phyloP scores from a whole-genome alignment of 306 rosid genomes.

The Quercus mongolica region DNA sequence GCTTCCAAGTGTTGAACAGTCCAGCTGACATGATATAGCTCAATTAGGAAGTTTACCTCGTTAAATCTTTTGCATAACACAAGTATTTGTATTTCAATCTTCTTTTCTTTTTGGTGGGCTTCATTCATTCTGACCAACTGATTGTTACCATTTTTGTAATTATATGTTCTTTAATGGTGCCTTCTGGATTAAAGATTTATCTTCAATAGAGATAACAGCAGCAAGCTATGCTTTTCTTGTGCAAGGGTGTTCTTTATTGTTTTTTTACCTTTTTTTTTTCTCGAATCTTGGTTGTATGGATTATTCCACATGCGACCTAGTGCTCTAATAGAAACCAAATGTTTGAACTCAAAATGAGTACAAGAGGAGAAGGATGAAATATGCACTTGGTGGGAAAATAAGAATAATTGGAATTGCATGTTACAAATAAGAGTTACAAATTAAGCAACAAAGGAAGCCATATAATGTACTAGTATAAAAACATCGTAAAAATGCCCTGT shows the following conservation, averaged over 20 bases:
- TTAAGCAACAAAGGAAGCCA: too few species aligned
- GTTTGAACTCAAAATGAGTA: neutral
- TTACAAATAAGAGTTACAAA: too few species aligned
- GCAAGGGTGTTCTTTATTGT: neutral
- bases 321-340: neutral
- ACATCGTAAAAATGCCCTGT: too few species aligned
- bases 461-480: too few species aligned
- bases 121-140: slow-evolving; percentile 33
- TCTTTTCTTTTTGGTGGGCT: slow-evolving; percentile 24
- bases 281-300: neutral
- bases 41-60: slow-evolving; percentile 36
- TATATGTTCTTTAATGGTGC: slow-evolving; percentile 43
- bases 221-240: slow-evolving; percentile 34
- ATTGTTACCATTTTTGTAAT: slow-evolving; percentile 64
- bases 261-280: neutral
- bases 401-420: neutral
- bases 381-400: neutral
- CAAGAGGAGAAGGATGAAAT: neutral
- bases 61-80: slow-evolving; percentile 33
- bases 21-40: slow-evolving; percentile 63
- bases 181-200: slow-evolving; percentile 47
- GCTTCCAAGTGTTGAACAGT: slow-evolving; percentile 70
- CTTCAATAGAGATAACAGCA: slow-evolving; percentile 37
- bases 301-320: neutral
- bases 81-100: slow-evolving; percentile 6